Base-by-base conservation (phyloP, 768 basidiomycete genomes). In the Tylopilus intermedius region DNA sequence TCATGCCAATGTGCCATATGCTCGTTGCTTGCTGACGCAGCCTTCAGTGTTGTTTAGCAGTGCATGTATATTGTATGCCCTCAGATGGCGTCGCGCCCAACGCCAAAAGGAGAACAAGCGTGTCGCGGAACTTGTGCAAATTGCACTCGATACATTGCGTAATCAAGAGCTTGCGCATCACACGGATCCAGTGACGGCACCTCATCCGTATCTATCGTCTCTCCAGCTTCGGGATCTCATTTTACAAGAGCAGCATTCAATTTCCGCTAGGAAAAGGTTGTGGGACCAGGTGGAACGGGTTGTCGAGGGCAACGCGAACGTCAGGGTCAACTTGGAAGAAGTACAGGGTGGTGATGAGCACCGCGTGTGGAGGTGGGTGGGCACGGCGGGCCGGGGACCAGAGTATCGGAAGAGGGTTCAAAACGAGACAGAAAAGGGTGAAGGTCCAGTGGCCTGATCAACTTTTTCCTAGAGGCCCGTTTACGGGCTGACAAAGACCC, bases 361-460 rank as follows among this genome's bases (percentile, higher is more conserved):
- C 71, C 81, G 90, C 58, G 92, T 92, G 51, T 95, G 93, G 93
- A 74, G 86, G 52, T 95, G 93, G 93, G 81, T 91, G 29, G 92
- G 92, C n/a, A 71, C 71, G 50, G 53, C 65, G 30, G 63, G 71
- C 50, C 62, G 64, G 58, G 70, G 64, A 37, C 64, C 65, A 57
- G 66, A 68, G 46, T 55, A 56, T 51, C 65, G 68, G 65, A 70
- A 71, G 60, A 69, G 69, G 67, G 70, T 62, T 54, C 61, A 48
- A 52, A 55, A 11, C 47, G 59, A 57, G 38, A 55, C 58, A 35
- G 56, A 65, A 65, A 64, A 66, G 63, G 68, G 67, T 55, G 51
- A 61, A 54, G 50, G 51, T 24, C 47, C 43, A 38, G 59, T 58
- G 51, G 59, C 50, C 48, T 69, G 65, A 67, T 50, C 52, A 57